Base-by-base conservation (phyloP, 2,329 filamentous ascomycete genomes). In the Emmonsia crescens region DNA sequence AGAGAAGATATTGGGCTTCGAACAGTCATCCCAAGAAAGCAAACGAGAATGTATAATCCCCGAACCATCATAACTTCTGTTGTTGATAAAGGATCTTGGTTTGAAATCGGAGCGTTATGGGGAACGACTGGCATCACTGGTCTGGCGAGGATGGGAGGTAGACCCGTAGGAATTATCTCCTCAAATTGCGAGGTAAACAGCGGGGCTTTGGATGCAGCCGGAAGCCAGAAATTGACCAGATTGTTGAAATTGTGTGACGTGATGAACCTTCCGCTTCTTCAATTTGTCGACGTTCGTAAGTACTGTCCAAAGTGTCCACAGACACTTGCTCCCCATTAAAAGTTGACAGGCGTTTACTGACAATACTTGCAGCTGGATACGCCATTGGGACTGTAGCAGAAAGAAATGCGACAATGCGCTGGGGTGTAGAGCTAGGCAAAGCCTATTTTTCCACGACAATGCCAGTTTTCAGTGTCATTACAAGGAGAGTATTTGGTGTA, bases 51-150 rank as follows among this genome's bases (percentile, higher is more conserved):
- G 81, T 87, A 86, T 67, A 80, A 85, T 64, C 77, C 83, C 0
- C 75, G 80, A 6, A 79, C 77, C 1, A 82, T 87, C 63, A 84
- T 87, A 63, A 76, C 72, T 0, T 79, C 77, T 2, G 79, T 86
- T 0, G 79, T 86, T 0, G 85, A 87, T 65, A 64, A 66, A 2
- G 76, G 68, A 27, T 82, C 79, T 0, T 87, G 82, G 77, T 87
- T 87, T 70, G 84, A 87, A 64, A 87, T 87, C 55, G 85, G 85
- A 3, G 70, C 78, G 0, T 76, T 85, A 1, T 87, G 85, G 85
- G 85, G 84, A 4, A 80, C 78, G 1, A 85, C 83, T 0, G 79
- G 82, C 0, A 85, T 87, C 42, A 78, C 82, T 8, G 85, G 85
- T 0, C 77, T 87, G 0, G 85, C 83, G 1, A 75, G 85, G 5